Evolutionary conservation across 257 asterid genomes (phyloP).

Genomic region (Dorcoceras hygrometricum): DNA sequence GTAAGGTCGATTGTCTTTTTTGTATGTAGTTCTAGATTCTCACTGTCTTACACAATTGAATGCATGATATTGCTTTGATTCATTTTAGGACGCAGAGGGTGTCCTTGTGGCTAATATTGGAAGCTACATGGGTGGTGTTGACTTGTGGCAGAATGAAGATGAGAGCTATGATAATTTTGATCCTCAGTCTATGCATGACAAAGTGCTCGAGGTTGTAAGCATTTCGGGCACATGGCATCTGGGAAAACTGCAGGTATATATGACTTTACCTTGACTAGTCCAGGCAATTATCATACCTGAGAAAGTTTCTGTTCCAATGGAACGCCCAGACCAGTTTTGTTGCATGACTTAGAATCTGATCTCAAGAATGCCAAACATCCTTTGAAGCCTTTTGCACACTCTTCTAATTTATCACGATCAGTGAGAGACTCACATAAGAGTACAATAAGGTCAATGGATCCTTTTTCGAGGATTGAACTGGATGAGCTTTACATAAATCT

Average conservation of each 20-base stretch:
- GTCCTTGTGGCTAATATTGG: constrained; percentile 93
- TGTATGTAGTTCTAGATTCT: neutral
- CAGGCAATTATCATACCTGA: neutral
- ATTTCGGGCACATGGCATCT: constrained; percentile 99
- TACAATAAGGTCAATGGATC: constrained; percentile 15
- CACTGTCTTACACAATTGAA: constrained; percentile 4
- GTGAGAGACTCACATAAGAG: neutral
- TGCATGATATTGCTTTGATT: constrained; percentile 21
- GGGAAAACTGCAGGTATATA: constrained; percentile 89
- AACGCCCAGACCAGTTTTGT: constrained; percentile 18
- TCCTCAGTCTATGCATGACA: constrained; percentile 99
- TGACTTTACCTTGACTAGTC: constrained; percentile 6
- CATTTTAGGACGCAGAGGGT: constrained; percentile 87
- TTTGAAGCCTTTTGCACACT: constrained; percentile 8
- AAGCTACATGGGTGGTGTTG: constrained; percentile 99
- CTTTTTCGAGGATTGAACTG: neutral
- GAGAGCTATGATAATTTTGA: constrained; percentile 82
- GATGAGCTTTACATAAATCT: neutral
- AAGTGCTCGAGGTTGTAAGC: constrained; percentile 93
- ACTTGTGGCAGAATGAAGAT: constrained; percentile 97
- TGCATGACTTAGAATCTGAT: constrained; percentile 7
- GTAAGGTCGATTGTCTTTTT: constrained; percentile 11
- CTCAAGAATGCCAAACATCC: constrained; percentile 11
- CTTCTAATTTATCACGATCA: neutral
- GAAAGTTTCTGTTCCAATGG: neutral